Base-by-base conservation (phyloP, 306 rosid genomes). In the Herpetospermum pedunculosum region DNA sequence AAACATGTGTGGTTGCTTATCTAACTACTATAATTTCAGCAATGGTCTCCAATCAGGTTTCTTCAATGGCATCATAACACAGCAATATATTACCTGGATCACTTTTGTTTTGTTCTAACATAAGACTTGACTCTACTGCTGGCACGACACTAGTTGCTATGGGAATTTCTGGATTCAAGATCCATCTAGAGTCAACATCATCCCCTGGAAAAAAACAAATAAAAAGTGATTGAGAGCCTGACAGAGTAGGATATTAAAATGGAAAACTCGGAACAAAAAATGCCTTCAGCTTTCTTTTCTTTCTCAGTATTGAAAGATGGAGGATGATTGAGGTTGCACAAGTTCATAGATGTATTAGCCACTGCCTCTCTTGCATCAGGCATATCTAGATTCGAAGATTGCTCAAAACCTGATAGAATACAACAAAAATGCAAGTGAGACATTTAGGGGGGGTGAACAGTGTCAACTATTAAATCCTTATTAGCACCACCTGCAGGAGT, bases 331-430 rank as follows among this genome's bases (percentile, higher is more conserved):
- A 67, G 77, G 78, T 55, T 57, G 69, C 52, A 52, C 77, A 78
- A 77, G 67, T 74, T 55, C 16, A 79, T 65, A 71, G 82, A 55
- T 50, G 53, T 26, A 79, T 81, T 80, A 75, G 78, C 90, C 78
- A 83, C 88, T 53, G 76, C 79, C 19, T 77, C 76, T 54, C 72
- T 81, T 80, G 86, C 85, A 84, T 79, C 85, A 55, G 63, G 59
- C 75, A 80, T 25, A 60, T 76, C 86, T 26, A 77, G 73, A 69
- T 54, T 75, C 11, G 85, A 79, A 82, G 76, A 84, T 83, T 81
- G 81, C 75, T 76, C 87, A 74, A 10, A 52, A 78, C 54, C 77
- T 74, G 52, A 74, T 46, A 16, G 18, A 74, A 38, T 4, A 16
- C 44, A n/a, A 23, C 16, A 57, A 26, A 59, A 43, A 43, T 41